Evolutionary conservation across 129 eudicot genomes (phyloP).

Genomic region (Centella asiatica): DNA sequence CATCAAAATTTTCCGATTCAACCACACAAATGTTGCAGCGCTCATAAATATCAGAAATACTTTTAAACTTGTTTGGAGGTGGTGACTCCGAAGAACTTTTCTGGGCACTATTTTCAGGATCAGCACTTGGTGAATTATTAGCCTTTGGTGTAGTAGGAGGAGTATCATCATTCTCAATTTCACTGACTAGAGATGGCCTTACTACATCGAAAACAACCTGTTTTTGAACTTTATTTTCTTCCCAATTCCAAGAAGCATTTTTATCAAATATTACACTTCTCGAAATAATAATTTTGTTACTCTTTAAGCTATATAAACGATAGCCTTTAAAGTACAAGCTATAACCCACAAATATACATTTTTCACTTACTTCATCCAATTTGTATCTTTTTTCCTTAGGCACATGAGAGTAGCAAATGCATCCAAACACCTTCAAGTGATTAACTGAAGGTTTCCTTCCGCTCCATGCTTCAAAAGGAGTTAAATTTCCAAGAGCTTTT

Average conservation of each 20-base stretch:
- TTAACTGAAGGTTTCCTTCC: constrained; percentile 5
- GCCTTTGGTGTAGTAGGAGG: background rate
- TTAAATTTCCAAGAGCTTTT: background rate
- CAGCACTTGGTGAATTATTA: too few relatives aligned
- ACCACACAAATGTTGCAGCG: background rate
- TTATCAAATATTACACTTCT: constrained; percentile 8
- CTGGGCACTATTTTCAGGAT: background rate
- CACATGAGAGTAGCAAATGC: constrained; percentile 5
- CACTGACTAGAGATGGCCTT: background rate
- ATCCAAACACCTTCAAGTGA: constrained; percentile 8
- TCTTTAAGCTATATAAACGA: background rate
- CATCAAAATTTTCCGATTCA: constrained; percentile 9
- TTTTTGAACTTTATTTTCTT: background rate
- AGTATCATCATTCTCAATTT: background rate
- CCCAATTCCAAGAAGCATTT: too few relatives aligned
- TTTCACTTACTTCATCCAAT: constrained; percentile 6
- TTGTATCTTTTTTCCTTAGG: background rate
- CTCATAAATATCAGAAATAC: background rate
- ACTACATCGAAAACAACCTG: background rate
- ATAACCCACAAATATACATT: constrained; percentile 12
- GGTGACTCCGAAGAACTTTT: background rate
- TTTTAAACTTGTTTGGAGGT: background rate
- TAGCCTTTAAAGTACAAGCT: background rate
- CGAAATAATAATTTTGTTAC: background rate
- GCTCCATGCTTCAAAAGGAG: constrained; percentile 7